phyloP scores from a whole-genome alignment of 805 yeast genomes.

The Ogataea saltuana region DNA sequence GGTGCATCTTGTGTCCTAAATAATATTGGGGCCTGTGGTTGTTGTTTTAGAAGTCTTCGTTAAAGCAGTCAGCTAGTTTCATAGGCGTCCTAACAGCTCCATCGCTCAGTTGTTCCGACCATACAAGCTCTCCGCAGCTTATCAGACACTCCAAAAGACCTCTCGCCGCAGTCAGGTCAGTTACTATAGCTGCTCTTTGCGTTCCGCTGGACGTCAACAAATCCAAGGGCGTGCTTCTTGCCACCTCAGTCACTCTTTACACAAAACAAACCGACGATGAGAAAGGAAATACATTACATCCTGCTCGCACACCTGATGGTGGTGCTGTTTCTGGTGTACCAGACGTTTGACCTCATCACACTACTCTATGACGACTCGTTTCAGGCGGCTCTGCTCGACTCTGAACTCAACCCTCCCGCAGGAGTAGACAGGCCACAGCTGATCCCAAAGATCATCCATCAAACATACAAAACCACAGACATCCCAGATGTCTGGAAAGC shows the following conservation, averaged over 20 bases:
- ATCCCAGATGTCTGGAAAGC: constrained; percentile 81
- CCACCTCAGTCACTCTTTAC: constrained; percentile 7
- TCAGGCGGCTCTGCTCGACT: constrained; percentile 60
- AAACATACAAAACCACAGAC: constrained; percentile 78
- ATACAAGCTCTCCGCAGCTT: neutral
- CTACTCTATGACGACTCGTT: constrained; percentile 71
- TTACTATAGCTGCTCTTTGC: too few relatives aligned
- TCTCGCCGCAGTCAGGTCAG: too few relatives aligned
- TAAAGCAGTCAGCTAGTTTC: too few relatives aligned
- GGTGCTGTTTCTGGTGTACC: constrained; percentile 55
- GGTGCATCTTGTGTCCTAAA: too few relatives aligned
- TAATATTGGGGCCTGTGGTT: too few relatives aligned
- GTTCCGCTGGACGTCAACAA: neutral
- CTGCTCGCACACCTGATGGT: constrained; percentile 60
- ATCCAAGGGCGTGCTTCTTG: neutral
- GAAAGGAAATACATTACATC: constrained; percentile 63
- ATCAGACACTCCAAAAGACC: neutral
- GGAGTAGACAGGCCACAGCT: constrained; percentile 50
- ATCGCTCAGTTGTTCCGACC: too few relatives aligned
- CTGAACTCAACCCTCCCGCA: constrained; percentile 56
- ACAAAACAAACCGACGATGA: constrained; percentile 41
- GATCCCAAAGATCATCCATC: constrained; percentile 91
- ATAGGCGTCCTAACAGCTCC: too few relatives aligned
- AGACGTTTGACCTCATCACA: constrained; percentile 70
- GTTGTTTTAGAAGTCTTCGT: too few relatives aligned